Percentiles rank a stretch among this genome's conserved stretches.
Evolutionary conservation across 768 basidiomycete species (phyloP).

Genomic region (Auricularia cornea): DNA sequence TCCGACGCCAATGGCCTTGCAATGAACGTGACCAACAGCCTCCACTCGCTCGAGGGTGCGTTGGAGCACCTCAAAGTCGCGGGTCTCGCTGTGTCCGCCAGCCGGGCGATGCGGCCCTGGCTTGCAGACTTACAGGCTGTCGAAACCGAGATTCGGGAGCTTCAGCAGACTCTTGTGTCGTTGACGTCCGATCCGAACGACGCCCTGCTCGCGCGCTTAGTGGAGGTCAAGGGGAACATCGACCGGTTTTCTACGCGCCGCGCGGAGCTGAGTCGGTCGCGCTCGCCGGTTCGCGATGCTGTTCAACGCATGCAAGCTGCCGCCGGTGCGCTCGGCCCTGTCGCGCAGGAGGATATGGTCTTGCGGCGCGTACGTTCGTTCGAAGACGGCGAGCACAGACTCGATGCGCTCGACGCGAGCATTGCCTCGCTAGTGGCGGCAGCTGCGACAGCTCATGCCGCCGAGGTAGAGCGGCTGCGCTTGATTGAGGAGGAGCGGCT

Average conservation of each 20-base stretch:
- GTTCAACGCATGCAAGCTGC: background rate
- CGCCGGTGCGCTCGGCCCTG: background rate
- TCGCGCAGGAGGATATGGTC: conserved; percentile 3
- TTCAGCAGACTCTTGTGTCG: conserved; percentile 24
- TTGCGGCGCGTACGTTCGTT: conserved; percentile 2
- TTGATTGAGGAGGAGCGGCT: conserved; percentile 28
- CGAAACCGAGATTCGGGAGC: conserved; percentile 29
- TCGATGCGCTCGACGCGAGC: background rate
- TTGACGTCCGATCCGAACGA: background rate
- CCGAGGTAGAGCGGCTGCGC: background rate
- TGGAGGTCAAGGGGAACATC: background rate
- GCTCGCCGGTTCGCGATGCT: background rate
- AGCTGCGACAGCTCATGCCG: background rate
- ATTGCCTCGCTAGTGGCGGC: background rate
- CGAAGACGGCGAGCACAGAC: background rate
- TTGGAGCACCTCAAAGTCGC: conserved; percentile 43
- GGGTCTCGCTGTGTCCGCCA: conserved; percentile 40
- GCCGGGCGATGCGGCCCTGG: conserved; percentile 22
- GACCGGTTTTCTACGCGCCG: background rate
- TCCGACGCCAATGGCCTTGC: conserved; percentile 60
- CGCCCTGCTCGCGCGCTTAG: background rate
- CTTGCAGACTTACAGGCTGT: conserved; percentile 30
- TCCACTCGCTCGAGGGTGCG: conserved; percentile 42
- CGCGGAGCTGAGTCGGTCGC: background rate
- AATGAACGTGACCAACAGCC: conserved; percentile 49